Evolutionary conservation across 1,284 basidiomycete genomes (phyloP).

Genomic region (Rhodotorula mucilaginosa): DNA sequence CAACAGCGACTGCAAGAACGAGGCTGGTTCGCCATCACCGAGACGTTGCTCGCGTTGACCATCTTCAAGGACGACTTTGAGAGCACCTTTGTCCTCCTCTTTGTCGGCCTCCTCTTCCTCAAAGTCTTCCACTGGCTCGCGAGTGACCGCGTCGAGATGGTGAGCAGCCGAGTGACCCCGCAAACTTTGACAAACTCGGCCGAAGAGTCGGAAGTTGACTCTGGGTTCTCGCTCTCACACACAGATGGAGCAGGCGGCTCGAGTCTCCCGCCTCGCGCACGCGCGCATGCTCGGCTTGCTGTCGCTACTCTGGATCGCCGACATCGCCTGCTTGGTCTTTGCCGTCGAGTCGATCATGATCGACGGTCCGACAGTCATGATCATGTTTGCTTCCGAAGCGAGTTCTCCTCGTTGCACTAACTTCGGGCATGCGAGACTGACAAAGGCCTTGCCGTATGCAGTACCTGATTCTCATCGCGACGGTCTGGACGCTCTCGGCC

Average conservation of each 20-base stretch:
- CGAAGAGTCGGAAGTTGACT: neutral
- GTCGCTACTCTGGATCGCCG: slow-evolving; percentile 65
- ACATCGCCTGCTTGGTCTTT: slow-evolving; percentile 69
- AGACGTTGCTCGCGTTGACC: slow-evolving; percentile 90
- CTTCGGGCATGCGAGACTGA: slow-evolving; percentile 11
- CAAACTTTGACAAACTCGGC: too few relatives aligned
- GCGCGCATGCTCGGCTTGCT: slow-evolving; percentile 73
- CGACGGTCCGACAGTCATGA: slow-evolving; percentile 80
- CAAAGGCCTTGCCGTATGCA: slow-evolving; percentile 45
- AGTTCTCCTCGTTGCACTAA: slow-evolving; percentile 37
- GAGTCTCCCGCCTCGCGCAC: slow-evolving; percentile 83
- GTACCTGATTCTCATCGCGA: slow-evolving; percentile 88
- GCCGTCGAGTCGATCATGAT: slow-evolving; percentile 74
- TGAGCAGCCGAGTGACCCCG: slow-evolving; percentile 50
- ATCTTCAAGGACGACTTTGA: slow-evolving; percentile 74
- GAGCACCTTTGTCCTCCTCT: slow-evolving; percentile 86
- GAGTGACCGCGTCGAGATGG: slow-evolving; percentile 92
- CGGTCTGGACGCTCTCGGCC: slow-evolving; percentile 69
- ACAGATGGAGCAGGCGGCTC: slow-evolving; percentile 95
- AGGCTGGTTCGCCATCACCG: slow-evolving; percentile 95
- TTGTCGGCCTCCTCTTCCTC: slow-evolving; percentile 84
- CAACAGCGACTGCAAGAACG: slow-evolving; percentile 84
- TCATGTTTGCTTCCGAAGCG: slow-evolving; percentile 92
- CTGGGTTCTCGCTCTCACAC: neutral
- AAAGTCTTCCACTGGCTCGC: slow-evolving; percentile 98